A percentile compares a stretch with the other conserved stretches of the same genome.
These are phyloP conservation scores for Eimeria zaria DNA, from an alignment of 169 alveolate species.

Conservation along the genomic window DNA sequence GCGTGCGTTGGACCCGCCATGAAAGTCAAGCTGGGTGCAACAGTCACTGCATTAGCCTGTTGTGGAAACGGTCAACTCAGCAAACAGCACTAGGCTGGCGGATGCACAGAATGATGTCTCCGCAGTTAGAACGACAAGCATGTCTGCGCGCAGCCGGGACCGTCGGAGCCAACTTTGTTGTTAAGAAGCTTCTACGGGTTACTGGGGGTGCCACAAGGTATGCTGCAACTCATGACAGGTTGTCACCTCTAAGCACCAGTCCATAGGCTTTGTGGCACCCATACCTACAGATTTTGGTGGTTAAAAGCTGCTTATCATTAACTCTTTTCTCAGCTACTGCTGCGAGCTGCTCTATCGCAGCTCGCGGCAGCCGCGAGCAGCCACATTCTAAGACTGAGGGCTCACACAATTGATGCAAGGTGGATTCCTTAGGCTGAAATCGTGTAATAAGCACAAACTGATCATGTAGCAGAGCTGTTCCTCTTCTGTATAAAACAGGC, in stretches of 20 bases:
- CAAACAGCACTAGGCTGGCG: neutral
- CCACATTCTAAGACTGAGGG: neutral
- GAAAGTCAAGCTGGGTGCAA: neutral
- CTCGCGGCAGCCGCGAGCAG: neutral
- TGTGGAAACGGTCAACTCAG: neutral
- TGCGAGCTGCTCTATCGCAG: neutral
- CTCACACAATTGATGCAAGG: neutral
- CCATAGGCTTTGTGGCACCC: neutral
- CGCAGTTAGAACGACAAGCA: too few relatives aligned
- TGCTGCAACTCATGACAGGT: neutral
- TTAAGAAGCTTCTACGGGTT: neutral
- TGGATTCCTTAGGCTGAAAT: neutral
- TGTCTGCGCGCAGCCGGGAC: neutral
- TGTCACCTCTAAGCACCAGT: neutral
- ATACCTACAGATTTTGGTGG: neutral
- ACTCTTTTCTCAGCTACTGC: neutral
- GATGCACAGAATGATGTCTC: neutral
- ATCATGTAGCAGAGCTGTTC: neutral
- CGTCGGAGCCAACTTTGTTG: neutral
- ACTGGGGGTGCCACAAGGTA: neutral
- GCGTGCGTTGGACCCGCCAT: neutral
- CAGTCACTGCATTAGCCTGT: neutral
- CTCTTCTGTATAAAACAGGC: neutral
- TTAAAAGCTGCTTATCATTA: neutral
- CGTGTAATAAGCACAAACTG: neutral